A percentile compares a stretch with the other conserved stretches of the same genome.
Evolutionary conservation across 768 basidiomycete species (phyloP).

Genomic region (Megacollybia marginata): DNA sequence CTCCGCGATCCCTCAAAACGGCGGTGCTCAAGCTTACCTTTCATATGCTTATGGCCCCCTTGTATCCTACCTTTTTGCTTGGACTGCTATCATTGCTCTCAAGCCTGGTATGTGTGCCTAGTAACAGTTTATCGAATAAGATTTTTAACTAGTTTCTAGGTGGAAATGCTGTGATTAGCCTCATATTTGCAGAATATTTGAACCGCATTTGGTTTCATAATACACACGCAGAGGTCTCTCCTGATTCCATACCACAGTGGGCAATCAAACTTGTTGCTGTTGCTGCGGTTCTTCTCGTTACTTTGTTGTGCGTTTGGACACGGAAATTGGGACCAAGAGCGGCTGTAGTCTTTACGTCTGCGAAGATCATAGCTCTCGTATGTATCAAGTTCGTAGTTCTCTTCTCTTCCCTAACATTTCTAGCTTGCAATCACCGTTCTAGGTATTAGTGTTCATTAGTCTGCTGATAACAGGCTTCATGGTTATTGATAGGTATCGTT

Average conservation of each 20-base stretch:
- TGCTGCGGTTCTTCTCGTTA: constrained; percentile 64
- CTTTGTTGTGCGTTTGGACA: constrained; percentile 71
- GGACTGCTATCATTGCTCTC: constrained; percentile 87
- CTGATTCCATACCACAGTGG: constrained; percentile 81
- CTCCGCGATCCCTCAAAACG: constrained; percentile 75
- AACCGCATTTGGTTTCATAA: constrained; percentile 83
- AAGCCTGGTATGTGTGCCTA: constrained; percentile 55
- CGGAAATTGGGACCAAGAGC: constrained; percentile 73
- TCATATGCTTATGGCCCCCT: constrained; percentile 85
- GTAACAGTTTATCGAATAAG: constrained; percentile 13
- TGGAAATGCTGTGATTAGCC: constrained; percentile 74
- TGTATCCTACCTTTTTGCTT: constrained; percentile 87
- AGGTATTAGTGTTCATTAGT: constrained; percentile 27
- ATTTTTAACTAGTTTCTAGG: constrained; percentile 23
- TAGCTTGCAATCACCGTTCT: constrained; percentile 54
- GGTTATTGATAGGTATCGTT: constrained; percentile 30
- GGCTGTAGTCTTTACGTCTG: constrained; percentile 78
- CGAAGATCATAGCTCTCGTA: constrained; percentile 53
- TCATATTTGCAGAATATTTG: constrained; percentile 89
- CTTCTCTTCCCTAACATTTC: constrained; percentile 46
- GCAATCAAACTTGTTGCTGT: constrained; percentile 83
- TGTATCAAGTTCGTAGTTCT: background rate
- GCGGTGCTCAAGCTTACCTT: constrained; percentile 74
- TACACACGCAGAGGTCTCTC: constrained; percentile 61
- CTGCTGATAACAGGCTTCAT: too few relatives aligned